phyloP scores from a whole-genome alignment of 2,329 filamentous ascomycete species.

The Xylaria sp. region DNA sequence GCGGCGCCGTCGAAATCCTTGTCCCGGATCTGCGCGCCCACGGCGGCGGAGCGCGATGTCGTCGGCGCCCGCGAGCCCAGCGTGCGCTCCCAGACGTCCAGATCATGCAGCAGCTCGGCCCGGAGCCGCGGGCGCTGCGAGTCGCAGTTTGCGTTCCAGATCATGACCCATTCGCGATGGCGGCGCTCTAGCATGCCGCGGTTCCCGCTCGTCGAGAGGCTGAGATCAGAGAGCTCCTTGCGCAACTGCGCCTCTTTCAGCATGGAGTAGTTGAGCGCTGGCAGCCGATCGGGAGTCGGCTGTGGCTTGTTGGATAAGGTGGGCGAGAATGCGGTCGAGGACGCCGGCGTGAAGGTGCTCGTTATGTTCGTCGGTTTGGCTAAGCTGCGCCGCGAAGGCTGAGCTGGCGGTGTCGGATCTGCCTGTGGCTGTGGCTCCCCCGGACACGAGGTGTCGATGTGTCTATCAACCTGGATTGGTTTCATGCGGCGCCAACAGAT shows the following conservation, averaged over 20 bases:
- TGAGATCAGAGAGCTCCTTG: slow-evolving; percentile 84
- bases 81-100: slow-evolving; percentile 88
- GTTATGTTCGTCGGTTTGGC: slow-evolving; percentile 36
- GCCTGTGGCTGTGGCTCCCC: slow-evolving; percentile 53
- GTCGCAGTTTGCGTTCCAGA: slow-evolving; percentile 98
- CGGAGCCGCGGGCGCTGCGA: slow-evolving; percentile 77
- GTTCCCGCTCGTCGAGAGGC: slow-evolving; percentile 76
- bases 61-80: slow-evolving; percentile 70
- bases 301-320: slow-evolving; percentile 27
- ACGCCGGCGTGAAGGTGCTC: slow-evolving; percentile 29
- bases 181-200: slow-evolving; percentile 78
- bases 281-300: slow-evolving; percentile 69
- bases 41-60: slow-evolving; percentile 51
- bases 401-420: slow-evolving; percentile 33
- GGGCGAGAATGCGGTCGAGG: slow-evolving; percentile 30
- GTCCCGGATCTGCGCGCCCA: slow-evolving; percentile 71
- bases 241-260: slow-evolving; percentile 81
- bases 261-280: slow-evolving; percentile 85
- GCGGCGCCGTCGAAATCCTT: slow-evolving; percentile 87
- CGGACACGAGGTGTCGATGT: slow-evolving; percentile 74
- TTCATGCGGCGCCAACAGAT: slow-evolving; percentile 86
- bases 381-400: slow-evolving; percentile 15
- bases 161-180: slow-evolving; percentile 91
- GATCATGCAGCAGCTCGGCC: slow-evolving; percentile 76
- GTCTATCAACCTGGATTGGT: slow-evolving; percentile 77